Evolutionary conservation across 352 stramenopile species (phyloP), one percentile per base, ranked within the genome.

Genomic region (Phytophthora fragariaefolia): DNA sequence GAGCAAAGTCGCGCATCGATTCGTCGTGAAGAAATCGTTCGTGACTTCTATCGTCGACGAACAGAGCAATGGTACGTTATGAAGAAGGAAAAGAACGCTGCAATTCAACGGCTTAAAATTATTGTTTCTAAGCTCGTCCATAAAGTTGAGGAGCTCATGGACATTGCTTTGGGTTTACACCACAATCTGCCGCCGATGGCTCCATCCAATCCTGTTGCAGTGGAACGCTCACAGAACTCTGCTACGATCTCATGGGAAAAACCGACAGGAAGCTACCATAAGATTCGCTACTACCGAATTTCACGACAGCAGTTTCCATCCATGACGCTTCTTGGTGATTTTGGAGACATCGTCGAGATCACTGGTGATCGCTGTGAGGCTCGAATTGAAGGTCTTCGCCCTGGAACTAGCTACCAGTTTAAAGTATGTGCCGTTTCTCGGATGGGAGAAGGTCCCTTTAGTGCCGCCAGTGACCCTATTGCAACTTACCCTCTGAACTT

Each of bases 81-180:
- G 40, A 96, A 96, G 63, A 90, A 89, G 40, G 85, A 95, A 30
- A 96, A 96, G 58, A 91, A 86, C 51, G 77, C 84, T 10, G 87
- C 84, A 0, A 85, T 96, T 53, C 82, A 92, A 58, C 83, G 87
- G 1, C 79, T 96, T 10, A 95, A 95, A 51, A 83, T 95, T 6
- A 95, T 95, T 54, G 89, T 96, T 5, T 94, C 85, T 0, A 95
- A 95, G 60, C 73, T 95, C 1, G 89, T 96, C 0, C 87, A 96
- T 58, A 95, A 95, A 51, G 85, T 95, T 7, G 85, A 95, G 67
- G 89, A 96, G 55, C 78, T 96, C 36, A 94, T 96, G 87, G 89
- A 96, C 54, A 95, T 96, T 36, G 89, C 89, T 0, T 87, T 92
- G 66, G 89, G 87, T 0, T 40, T 96, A 7, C 81, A 96, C 57